phyloP scores from a whole-genome alignment of 805 yeast genomes.

The Wickerhamomyces silvicola region DNA sequence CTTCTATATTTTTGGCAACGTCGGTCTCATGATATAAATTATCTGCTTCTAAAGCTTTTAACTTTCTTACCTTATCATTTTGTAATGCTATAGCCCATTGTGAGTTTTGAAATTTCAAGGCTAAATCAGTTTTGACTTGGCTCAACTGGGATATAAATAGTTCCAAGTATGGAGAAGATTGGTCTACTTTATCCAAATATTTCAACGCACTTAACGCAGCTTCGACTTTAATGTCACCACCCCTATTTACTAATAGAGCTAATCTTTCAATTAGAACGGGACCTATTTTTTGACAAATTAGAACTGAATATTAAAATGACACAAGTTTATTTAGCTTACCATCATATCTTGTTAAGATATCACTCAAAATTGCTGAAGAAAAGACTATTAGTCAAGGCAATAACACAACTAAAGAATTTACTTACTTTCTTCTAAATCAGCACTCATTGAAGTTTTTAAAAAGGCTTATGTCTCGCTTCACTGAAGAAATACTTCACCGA shows the following conservation, averaged over 20 bases:
- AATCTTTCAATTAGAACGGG: conserved; percentile 18
- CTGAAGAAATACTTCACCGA: no score
- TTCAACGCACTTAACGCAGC: conserved; percentile 16
- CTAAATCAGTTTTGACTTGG: conserved; percentile 1
- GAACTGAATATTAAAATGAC: no score
- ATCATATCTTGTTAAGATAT: background rate
- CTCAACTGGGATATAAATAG: conserved; percentile 6
- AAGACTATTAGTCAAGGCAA: no score
- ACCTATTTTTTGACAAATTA: conserved; percentile 6
- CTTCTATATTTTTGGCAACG: conserved; percentile 9
- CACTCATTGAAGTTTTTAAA: no score
- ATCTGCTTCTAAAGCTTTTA: conserved; percentile 13
- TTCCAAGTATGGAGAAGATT: conserved; percentile 15
- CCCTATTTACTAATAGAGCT: conserved; percentile 6
- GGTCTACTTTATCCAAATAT: conserved; percentile 9
- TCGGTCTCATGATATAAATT: conserved; percentile 20
- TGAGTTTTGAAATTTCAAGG: conserved; percentile 3
- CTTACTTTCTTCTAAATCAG: no score
- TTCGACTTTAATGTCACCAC: conserved; percentile 2
- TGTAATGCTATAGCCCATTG: conserved; percentile 5
- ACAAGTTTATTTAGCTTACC: no score
- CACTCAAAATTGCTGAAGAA: background rate
- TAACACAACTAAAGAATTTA: no score
- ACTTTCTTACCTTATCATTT: conserved; percentile 2
- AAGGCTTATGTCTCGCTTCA: no score